A percentile compares a stretch with the other conserved stretches of the same genome.
Evolutionary conservation across 1,139 yeast species (phyloP).

Genomic region (Yamadazyma sp.): DNA sequence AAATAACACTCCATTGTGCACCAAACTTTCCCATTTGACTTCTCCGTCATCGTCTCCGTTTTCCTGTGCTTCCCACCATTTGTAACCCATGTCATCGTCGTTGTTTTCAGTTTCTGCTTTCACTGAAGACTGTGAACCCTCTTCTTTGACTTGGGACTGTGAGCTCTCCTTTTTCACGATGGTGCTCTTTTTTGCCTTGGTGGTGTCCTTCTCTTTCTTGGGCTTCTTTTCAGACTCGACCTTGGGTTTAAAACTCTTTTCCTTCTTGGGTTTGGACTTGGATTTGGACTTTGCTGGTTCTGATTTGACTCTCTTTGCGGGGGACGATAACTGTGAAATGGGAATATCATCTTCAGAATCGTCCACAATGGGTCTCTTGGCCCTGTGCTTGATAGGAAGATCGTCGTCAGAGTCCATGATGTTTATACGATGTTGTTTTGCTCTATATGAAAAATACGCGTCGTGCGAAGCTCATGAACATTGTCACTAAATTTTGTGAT

Average conservation of each 20-base stretch:
- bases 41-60: constrained; percentile 62
- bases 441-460: constrained; percentile 4
- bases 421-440: too few relatives aligned
- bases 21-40: constrained; percentile 81
- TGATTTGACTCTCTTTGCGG: constrained; percentile 4
- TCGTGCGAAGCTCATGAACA: constrained; percentile 10
- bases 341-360: constrained; percentile 17
- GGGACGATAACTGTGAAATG: constrained; percentile 11
- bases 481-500: too few relatives aligned
- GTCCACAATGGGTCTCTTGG: constrained; percentile 10
- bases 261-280: background rate
- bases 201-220: constrained; percentile 1
- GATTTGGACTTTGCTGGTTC: constrained; percentile 4
- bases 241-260: constrained; percentile 5
- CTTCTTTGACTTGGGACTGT: background rate
- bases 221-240: constrained; percentile 8
- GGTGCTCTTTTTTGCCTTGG: constrained; percentile 1
- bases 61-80: constrained; percentile 81
- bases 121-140: constrained; percentile 1
- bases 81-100: constrained; percentile 64
- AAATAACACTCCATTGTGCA: constrained; percentile 87
- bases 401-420: constrained; percentile 16
- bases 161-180: constrained; percentile 6
- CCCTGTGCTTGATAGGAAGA: constrained; percentile 15
- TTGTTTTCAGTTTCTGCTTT: constrained; percentile 33